A percentile compares a stretch with the other conserved stretches of the same genome.
These are phyloP conservation scores for Phyllosticta citrichinensis DNA, from an alignment of 2,329 filamentous ascomycete species.

Conservation along the genomic window DNA sequence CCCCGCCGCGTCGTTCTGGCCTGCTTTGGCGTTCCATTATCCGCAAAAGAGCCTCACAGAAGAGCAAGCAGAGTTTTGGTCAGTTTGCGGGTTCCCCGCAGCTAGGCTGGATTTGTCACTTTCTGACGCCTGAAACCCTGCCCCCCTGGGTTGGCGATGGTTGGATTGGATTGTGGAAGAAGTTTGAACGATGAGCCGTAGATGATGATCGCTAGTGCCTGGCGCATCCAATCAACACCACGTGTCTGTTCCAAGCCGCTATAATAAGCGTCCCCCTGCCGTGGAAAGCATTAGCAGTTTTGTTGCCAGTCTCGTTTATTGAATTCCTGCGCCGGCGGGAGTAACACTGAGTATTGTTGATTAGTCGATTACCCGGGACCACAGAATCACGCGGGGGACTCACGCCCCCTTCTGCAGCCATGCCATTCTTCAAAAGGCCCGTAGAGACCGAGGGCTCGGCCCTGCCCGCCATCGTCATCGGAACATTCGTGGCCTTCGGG, in stretches of 20 bases:
- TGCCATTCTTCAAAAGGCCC: slow-evolving; percentile 51
- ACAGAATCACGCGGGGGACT: not conserved
- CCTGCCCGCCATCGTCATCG: slow-evolving; percentile 27
- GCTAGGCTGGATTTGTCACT: not conserved
- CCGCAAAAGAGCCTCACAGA: not conserved
- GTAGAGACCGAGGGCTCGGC: slow-evolving; percentile 57
- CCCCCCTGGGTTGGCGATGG: too few species aligned
- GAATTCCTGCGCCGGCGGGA: too few species aligned
- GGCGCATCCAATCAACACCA: too few species aligned
- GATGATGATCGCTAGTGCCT: too few species aligned
- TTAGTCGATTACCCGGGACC: too few species aligned
- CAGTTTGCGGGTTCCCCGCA: not conserved
- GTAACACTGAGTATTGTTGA: too few species aligned
- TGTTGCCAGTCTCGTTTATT: too few species aligned
- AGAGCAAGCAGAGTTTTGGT: not conserved
- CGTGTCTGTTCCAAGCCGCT: too few species aligned
- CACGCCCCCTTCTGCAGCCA: slow-evolving; percentile 13
- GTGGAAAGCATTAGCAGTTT: too few species aligned
- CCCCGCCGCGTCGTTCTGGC: not conserved
- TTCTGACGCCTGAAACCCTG: not conserved
- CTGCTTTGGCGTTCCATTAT: not conserved
- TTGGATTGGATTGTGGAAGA: not conserved
- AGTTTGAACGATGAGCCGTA: not conserved
- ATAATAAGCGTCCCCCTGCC: too few species aligned
- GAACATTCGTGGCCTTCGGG: slow-evolving; percentile 37